Base-by-base conservation (phyloP, 495 filamentous ascomycete genomes). In the Neurospora sp. region DNA sequence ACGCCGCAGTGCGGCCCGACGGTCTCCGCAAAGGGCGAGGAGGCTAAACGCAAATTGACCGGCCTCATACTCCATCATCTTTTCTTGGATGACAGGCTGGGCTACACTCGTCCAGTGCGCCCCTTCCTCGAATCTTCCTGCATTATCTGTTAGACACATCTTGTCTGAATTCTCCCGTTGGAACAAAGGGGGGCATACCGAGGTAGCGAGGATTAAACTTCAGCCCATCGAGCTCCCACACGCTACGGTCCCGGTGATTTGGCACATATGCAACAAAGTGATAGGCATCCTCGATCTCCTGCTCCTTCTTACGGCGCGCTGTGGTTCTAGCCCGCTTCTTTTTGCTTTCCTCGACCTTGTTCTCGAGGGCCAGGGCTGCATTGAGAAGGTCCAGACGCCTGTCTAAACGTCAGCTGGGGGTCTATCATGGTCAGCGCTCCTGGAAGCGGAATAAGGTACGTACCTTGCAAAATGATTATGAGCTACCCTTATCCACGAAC, bases 211-310 rank as follows among this genome's bases (percentile, higher is more conserved):
- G 96, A 75, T 90, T 88, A 39, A 84, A 82, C 80, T 94, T 89
- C 7, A 99, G 84, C 3, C 96, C 96, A 78, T 99, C 96, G 7
- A 99, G 90, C 74, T 93, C 92, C 93, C 94, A 99, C 18, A 97
- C 86, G 41, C 89, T 84, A 7, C 88, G 89, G 46, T 89, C 84
- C 27, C 54, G 54, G 54, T 66, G 54, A 20, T 91, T 87, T 14
- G 95, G 94, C 59, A 98, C 90, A 78, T 92, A 97, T 5, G 94
- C 94, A 75, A 97, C 92, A 79, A 95, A 99, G 77, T 99, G 96
- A 76, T 91, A 96, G 1, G 85, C 88, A 4, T 83, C 80, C 59
- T 91, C 88, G 1, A 40, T 75, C 4, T 78, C 75, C 4, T 54
- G 73, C 10, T 74, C 74, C 73, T 79, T 79, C n/a, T 71, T 72